Evolutionary conservation across 2,329 filamentous ascomycete species (phyloP).

Genomic region (Fusarium begoniae): DNA sequence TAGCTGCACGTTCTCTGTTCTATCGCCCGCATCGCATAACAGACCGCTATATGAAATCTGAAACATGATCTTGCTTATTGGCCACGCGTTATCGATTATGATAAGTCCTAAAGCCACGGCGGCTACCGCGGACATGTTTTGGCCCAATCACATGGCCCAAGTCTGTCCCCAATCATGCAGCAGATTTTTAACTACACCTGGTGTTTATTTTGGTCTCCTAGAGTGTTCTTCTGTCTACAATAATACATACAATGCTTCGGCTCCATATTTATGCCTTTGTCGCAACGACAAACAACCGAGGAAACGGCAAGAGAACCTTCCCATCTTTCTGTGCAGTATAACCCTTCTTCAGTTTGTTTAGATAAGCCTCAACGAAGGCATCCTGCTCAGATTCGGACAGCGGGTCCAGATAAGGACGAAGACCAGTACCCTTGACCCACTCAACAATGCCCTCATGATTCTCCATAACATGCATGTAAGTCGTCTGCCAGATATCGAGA

Average conservation of each 20-base stretch:
- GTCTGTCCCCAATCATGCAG: fast-evolving
- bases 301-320: constrained; percentile 63
- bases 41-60: too few species aligned
- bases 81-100: neutral
- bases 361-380: constrained; percentile 58
- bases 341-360: constrained; percentile 51
- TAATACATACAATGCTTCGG: neutral
- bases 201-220: neutral
- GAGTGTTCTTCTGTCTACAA: neutral
- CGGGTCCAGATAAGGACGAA: constrained; percentile 63
- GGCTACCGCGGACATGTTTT: fast-evolving
- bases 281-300: constrained; percentile 65
- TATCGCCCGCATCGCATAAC: too few species aligned
- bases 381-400: constrained; percentile 52
- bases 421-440: constrained; percentile 67
- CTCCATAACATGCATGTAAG: constrained; percentile 62
- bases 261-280: constrained; percentile 6
- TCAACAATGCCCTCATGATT: constrained; percentile 62
- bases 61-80: too few species aligned
- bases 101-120: neutral
- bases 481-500: constrained; percentile 64
- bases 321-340: constrained; percentile 61
- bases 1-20: neutral
- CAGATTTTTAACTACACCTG: fast-evolving
- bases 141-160: fast-evolving